These are phyloP conservation scores for Leccinum pellstonianum DNA, from an alignment of 768 basidiomycete species.

Conservation along the genomic window DNA sequence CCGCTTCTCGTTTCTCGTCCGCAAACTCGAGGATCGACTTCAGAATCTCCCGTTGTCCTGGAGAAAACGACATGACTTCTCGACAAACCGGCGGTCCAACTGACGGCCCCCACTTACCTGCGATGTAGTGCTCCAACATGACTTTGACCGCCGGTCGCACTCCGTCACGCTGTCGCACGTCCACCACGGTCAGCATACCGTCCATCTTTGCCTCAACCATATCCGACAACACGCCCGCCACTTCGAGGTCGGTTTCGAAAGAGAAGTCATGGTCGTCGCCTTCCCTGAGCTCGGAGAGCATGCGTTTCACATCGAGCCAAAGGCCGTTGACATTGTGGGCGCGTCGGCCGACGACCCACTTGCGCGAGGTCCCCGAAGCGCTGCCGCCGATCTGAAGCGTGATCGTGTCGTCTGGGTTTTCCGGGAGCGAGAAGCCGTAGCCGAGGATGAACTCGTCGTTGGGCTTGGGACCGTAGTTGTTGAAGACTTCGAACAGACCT, in stretches of 20 bases:
- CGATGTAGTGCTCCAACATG: conserved; percentile 70
- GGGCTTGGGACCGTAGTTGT: conserved; percentile 91
- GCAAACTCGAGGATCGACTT: conserved; percentile 51
- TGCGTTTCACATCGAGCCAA: conserved; percentile 53
- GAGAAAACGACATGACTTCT: not conserved
- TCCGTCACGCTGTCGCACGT: conserved; percentile 14
- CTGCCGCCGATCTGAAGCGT: conserved; percentile 69
- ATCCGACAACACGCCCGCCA: conserved; percentile 59
- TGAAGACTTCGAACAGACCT: conserved; percentile 54
- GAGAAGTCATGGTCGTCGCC: conserved; percentile 15
- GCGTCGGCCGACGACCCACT: conserved; percentile 64
- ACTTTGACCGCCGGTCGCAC: conserved; percentile 54
- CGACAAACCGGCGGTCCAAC: no score
- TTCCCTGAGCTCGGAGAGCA: conserved; percentile 25
- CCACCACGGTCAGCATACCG: conserved; percentile 43
- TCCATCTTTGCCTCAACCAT: conserved; percentile 59
- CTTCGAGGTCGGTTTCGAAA: conserved; percentile 68
- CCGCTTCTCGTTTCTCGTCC: conserved; percentile 44
- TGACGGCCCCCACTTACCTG: conserved; percentile 42
- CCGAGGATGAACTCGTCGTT: conserved; percentile 89
- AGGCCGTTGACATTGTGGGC: conserved; percentile 55
- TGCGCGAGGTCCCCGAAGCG: conserved; percentile 38
- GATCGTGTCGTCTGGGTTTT: conserved; percentile 87
- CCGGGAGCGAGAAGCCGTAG: conserved; percentile 80
- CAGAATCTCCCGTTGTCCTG: conserved; percentile 62